phyloP scores from a whole-genome alignment of 108 stramenopile species.

The Fragilariopsis cylindrus region DNA sequence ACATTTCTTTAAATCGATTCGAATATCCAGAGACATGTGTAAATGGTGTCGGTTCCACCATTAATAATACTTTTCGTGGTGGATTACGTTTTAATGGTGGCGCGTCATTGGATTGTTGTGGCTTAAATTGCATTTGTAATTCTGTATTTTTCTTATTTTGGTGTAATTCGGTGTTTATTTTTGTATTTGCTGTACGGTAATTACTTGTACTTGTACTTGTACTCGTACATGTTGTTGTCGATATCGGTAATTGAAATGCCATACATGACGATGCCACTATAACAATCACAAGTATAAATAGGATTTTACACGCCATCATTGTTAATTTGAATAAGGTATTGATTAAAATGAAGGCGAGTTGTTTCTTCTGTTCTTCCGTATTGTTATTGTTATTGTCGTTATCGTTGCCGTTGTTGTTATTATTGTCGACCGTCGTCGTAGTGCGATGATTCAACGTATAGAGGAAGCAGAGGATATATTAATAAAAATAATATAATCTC shows the following conservation, averaged over 20 bases:
- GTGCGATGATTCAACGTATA: too few relatives aligned
- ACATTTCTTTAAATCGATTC: conserved; percentile 98
- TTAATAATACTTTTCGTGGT: conserved; percentile 71
- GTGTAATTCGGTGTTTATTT: not conserved
- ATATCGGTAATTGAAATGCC: not conserved
- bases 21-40: conserved; percentile 96
- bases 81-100: conserved; percentile 62
- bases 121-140: not conserved
- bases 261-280: not conserved
- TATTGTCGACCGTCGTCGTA: too few relatives aligned
- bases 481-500: too few relatives aligned
- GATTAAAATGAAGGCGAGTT: not conserved
- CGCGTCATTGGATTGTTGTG: conserved; percentile 26
- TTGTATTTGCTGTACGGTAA: too few relatives aligned
- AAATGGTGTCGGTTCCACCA: conserved; percentile 93
- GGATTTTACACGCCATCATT: not conserved
- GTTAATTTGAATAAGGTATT: not conserved
- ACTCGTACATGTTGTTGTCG: not conserved
- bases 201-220: not conserved
- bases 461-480: too few relatives aligned
- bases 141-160: not conserved
- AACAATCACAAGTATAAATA: not conserved
- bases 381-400: too few relatives aligned
- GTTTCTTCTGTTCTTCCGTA: not conserved
- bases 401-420: too few relatives aligned